Evolutionary conservation across 345 rosid genomes (phyloP).

Genomic region (Durio zibethinus): DNA sequence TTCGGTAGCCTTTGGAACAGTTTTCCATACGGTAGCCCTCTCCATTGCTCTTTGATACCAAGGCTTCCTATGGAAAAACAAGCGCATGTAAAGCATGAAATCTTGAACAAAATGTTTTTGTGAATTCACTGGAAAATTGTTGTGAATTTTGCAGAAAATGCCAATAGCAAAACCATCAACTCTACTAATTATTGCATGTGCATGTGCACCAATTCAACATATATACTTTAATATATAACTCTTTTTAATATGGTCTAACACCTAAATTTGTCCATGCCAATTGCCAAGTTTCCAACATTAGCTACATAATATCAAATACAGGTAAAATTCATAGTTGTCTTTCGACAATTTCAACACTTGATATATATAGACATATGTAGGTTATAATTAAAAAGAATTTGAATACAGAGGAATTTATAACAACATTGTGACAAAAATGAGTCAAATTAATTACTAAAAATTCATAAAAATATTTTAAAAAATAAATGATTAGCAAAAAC

Average conservation of each 20-base stretch:
- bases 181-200: not conserved
- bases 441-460: not conserved
- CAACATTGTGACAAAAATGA: not conserved
- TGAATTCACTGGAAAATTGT: not conserved
- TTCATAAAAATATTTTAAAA: no score
- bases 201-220: not conserved
- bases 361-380: no score
- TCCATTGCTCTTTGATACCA: constrained; percentile 96
- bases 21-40: constrained; percentile 58
- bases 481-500: no score
- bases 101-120: not conserved
- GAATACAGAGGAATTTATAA: no score
- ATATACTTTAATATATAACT: not conserved
- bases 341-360: not conserved
- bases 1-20: constrained; percentile 31
- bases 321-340: not conserved
- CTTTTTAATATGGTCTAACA: not conserved
- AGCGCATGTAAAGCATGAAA: constrained; percentile 21
- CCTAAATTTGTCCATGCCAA: not conserved
- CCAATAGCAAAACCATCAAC: not conserved
- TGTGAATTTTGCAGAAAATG: no score
- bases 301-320: not conserved
- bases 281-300: not conserved
- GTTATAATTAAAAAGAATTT: no score
- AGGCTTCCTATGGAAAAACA: constrained; percentile 58